Base-by-base conservation (phyloP, 164 flowering plant genomes). In the Annona cherimola region DNA sequence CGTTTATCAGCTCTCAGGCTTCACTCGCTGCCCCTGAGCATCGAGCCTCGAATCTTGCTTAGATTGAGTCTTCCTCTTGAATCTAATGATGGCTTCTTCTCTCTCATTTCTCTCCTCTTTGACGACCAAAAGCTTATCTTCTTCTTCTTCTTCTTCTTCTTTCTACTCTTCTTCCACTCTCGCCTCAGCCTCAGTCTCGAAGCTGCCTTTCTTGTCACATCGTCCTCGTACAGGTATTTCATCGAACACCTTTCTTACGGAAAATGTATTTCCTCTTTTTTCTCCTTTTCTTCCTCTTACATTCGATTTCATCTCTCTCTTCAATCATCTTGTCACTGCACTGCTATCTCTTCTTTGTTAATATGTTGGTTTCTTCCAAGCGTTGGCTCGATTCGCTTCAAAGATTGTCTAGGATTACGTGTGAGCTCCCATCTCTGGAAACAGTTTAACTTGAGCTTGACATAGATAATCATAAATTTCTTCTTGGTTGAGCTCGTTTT, bases 81-180 rank as follows among this genome's bases (percentile, higher is more conserved):
- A 26, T 26, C 35, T 26, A 26, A 26, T 26, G 35, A 50, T 50
- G 57, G 69, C 69, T 66, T 18, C 40, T 44, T 66, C 54, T 44
- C 55, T 44, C 69, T 66, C 69, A 35, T 26, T 66, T 39, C 9
- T 19, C 14, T 66, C 69, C 20, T 66, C 69, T 16, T 66, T 66
- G 14, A 43, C 54, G 1, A 54, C 7, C 42, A n/a, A 66, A 5
- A 41, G 54, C 40, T 66, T 43, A n/a, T 44, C 18, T 11, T 43
- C 54, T 3, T 66, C 69, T 19, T 43, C 26, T 16, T 63, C 63
- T 18, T 61, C 43, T 50, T 50, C 57, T 50, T 12, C 57, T 50
- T 50, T 0, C 57, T 50, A 50, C 14, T 50, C 57, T 50, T 50
- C 57, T 50, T 50, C 57, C 57, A 50, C 69, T 66, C 54, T 66